Evolutionary conservation across 2,329 filamentous ascomycete genomes (phyloP).

Genomic region (Penicillium sp.): DNA sequence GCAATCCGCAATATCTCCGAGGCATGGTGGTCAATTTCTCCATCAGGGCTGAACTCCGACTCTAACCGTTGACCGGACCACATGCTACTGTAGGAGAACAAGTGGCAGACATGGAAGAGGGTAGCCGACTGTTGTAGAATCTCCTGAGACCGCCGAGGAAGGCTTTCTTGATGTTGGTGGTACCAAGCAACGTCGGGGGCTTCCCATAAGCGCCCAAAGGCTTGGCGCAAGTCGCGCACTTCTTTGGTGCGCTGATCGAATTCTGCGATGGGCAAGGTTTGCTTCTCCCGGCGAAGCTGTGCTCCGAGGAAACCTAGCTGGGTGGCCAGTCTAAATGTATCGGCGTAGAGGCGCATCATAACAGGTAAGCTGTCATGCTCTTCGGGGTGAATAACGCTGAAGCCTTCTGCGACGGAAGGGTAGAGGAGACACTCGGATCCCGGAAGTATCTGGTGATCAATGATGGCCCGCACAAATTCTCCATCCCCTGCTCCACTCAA

Average conservation of each 20-base stretch:
- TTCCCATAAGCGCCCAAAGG: constrained; percentile 40
- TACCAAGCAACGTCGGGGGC: constrained; percentile 38
- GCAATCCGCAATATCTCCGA: constrained; percentile 48
- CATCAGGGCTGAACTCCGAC: constrained; percentile 36
- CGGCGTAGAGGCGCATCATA: constrained; percentile 47
- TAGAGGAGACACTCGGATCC: constrained; percentile 39
- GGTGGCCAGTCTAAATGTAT: constrained; percentile 47
- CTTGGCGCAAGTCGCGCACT: constrained; percentile 38
- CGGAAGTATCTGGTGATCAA: constrained; percentile 51
- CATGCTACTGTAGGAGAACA: constrained; percentile 57
- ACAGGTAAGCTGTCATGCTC: constrained; percentile 40
- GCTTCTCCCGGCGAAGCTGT: constrained; percentile 39
- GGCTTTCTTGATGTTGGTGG: constrained; percentile 35
- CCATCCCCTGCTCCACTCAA: constrained; percentile 54
- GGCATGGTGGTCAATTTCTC: constrained; percentile 48
- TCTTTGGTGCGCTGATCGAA: constrained; percentile 30
- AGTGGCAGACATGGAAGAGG: constrained; percentile 51
- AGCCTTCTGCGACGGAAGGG: constrained; percentile 34
- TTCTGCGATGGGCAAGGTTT: constrained; percentile 23
- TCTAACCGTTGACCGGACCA: constrained; percentile 50
- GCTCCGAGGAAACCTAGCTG: constrained; percentile 47
- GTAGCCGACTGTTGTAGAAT: constrained; percentile 45
- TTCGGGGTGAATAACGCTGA: constrained; percentile 38
- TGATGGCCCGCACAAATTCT: constrained; percentile 49
- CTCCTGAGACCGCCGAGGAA: constrained; percentile 37